These are phyloP conservation scores for Tulasnella sp. DNA, from an alignment of 768 basidiomycete species.

Conservation along the genomic window DNA sequence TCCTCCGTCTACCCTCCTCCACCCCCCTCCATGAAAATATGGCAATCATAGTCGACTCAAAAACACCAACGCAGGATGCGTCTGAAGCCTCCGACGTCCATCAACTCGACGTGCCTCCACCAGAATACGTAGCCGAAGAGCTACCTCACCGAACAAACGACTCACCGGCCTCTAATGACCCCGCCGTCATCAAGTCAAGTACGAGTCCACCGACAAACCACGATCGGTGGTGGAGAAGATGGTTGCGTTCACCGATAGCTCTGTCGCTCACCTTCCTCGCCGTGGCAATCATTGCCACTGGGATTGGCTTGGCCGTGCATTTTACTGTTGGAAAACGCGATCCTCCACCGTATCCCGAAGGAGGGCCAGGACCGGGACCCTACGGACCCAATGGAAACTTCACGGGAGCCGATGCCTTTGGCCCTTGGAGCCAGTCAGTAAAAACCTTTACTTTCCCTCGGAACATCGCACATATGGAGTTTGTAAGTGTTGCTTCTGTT, in stretches of 20 bases:
- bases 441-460: conserved; percentile 11
- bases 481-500: conserved; percentile 4
- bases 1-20: not conserved
- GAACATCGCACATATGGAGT: conserved; percentile 11
- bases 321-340: not conserved
- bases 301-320: conserved; percentile 13
- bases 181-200: not conserved
- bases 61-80: not conserved
- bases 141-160: not conserved
- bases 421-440: not conserved
- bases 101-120: conserved; percentile 3
- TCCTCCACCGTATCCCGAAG: not conserved
- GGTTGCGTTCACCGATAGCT: not conserved
- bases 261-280: not conserved
- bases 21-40: not conserved
- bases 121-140: conserved; percentile 8
- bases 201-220: not conserved
- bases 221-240: conserved; percentile 11
- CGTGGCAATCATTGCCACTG: not conserved
- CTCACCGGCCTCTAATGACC: not conserved
- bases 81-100: not conserved
- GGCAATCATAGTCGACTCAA: conserved; percentile 15
- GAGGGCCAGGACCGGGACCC: not conserved
- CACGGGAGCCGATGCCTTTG: not conserved
- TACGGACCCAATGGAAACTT: conserved; percentile 1